phyloP scores from a whole-genome alignment of 2,329 filamentous ascomycete species.

The Tolypocladium inflatum region DNA sequence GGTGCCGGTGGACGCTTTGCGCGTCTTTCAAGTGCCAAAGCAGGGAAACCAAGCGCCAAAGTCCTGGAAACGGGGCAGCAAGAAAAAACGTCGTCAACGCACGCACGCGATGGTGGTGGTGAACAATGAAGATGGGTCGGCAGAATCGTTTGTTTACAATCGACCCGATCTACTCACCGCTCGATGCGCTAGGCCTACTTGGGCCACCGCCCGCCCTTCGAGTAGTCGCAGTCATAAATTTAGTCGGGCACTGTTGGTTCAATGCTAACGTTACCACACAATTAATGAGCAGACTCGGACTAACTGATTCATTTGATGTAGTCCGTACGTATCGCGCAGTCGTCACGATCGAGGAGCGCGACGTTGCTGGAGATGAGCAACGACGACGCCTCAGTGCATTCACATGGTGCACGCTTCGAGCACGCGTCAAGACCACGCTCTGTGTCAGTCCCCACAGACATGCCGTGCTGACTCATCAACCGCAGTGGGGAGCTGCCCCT shows the following conservation, averaged over 20 bases:
- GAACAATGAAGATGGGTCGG: background rate
- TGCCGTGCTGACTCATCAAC: background rate
- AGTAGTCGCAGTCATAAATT: no score
- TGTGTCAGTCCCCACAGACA: background rate
- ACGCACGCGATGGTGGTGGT: background rate
- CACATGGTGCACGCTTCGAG: no score
- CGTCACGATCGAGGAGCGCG: no score
- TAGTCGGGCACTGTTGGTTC: background rate
- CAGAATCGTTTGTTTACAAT: background rate
- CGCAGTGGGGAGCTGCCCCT: background rate
- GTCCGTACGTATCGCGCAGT: no score
- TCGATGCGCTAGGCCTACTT: background rate
- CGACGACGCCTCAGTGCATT: no score
- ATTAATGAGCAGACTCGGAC: no score
- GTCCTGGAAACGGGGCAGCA: background rate
- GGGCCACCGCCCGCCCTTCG: background rate
- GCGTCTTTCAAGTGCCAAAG: background rate
- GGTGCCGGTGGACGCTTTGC: background rate
- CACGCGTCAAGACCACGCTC: no score
- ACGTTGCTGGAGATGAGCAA: no score
- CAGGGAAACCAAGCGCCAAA: background rate
- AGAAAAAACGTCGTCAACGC: background rate
- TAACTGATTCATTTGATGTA: no score
- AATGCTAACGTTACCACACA: background rate
- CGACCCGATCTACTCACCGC: background rate